phyloP scores from a whole-genome alignment of 306 rosid genomes.

The Carpinus fangiana region DNA sequence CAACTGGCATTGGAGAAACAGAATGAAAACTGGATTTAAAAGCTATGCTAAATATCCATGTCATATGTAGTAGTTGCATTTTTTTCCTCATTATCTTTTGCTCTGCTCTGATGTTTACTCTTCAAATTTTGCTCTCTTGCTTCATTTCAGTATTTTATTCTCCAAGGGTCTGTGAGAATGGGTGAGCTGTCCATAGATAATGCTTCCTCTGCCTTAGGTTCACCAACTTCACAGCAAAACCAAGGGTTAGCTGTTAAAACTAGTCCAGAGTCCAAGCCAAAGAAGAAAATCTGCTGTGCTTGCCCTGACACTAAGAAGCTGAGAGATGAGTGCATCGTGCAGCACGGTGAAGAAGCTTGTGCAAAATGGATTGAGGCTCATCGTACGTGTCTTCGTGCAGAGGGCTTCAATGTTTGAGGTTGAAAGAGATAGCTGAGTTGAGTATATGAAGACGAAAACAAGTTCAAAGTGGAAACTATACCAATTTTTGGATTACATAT shows the following conservation, averaged over 20 bases:
- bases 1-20: neutral
- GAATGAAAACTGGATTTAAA: neutral
- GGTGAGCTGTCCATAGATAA: constrained; percentile 46
- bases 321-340: constrained; percentile 86
- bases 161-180: constrained; percentile 33
- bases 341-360: constrained; percentile 86
- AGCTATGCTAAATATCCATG: neutral
- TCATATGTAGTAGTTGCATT: neutral
- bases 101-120: neutral
- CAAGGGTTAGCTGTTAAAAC: constrained; percentile 22
- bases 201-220: constrained; percentile 38
- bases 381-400: constrained; percentile 73
- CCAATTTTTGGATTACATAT: constrained; percentile 21
- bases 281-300: constrained; percentile 90
- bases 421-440: constrained; percentile 9
- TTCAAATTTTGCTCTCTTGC: neutral
- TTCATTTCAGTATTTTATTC: neutral
- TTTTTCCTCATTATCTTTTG: neutral
- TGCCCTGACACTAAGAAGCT: constrained; percentile 78
- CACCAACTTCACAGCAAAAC: constrained; percentile 33
- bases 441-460: constrained; percentile 14
- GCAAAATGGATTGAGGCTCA: constrained; percentile 91
- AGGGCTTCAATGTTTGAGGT: constrained; percentile 77
- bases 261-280: constrained; percentile 51
- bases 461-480: constrained; percentile 20